Conservation (phyloP, 2,329 filamentous ascomycete species). For the Capronia coronata region DNA sequence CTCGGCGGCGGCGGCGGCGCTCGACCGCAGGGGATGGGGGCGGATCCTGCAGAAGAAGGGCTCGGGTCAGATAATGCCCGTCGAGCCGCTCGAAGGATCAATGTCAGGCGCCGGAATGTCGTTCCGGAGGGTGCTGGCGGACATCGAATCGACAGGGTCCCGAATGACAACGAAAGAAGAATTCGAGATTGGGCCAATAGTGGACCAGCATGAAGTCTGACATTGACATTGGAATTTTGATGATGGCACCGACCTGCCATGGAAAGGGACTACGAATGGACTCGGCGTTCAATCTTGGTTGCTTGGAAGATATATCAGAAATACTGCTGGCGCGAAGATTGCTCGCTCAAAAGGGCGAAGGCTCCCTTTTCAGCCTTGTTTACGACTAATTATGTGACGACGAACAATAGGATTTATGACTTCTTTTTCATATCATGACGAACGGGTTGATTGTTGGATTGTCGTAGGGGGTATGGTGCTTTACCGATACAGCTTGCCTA, state of each 20-base stretch:
- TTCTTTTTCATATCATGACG: too few species aligned
- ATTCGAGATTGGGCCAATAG: conserved; percentile 23
- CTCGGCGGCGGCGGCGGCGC: not conserved
- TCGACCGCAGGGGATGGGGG: not conserved
- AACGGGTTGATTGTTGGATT: too few species aligned
- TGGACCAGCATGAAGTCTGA: not conserved
- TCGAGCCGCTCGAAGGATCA: conserved; percentile 7
- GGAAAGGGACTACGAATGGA: not conserved
- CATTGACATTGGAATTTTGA: not conserved
- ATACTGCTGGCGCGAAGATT: too few species aligned
- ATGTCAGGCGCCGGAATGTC: conserved; percentile 32
- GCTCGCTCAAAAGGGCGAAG: too few species aligned
- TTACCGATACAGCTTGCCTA: too few species aligned
- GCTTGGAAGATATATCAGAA: too few species aligned
- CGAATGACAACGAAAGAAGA: conserved; percentile 27
- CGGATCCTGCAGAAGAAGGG: conserved; percentile 15
- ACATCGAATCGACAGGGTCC: conserved; percentile 44
- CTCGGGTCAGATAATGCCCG: not conserved
- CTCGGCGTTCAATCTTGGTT: too few species aligned
- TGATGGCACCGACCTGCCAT: too few species aligned
- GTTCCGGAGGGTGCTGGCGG: conserved; percentile 33
- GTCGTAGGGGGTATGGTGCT: too few species aligned
- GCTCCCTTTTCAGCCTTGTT: too few species aligned
- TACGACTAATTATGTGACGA: too few species aligned
- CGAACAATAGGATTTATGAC: too few species aligned